phyloP scores from a whole-genome alignment of 2,329 filamentous ascomycete species.

The Fusarium denticulatum region DNA sequence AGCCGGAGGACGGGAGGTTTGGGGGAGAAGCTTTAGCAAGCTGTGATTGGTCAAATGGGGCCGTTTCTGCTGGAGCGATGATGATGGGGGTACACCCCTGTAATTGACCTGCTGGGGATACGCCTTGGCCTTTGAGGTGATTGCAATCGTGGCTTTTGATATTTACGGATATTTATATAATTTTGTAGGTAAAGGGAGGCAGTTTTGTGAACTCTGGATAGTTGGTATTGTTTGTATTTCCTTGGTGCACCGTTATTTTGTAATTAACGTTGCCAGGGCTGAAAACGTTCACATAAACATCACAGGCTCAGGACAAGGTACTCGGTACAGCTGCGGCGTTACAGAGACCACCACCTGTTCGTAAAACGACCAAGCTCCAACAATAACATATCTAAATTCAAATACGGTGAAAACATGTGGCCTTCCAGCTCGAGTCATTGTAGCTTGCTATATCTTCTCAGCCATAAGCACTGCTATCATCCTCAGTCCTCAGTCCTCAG shows the following conservation, averaged over 20 bases:
- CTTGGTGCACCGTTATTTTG: background rate
- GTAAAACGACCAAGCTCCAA: slow-evolving; percentile 4
- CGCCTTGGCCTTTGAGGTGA: slow-evolving; percentile 11
- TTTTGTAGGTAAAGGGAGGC: background rate
- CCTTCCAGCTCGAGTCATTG: background rate
- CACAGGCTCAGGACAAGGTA: background rate
- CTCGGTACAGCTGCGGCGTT: slow-evolving; percentile 29
- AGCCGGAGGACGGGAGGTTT: slow-evolving; percentile 47
- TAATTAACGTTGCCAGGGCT: background rate
- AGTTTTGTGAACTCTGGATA: background rate
- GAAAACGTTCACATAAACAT: background rate
- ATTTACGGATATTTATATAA: background rate
- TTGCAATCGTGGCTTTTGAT: slow-evolving; percentile 30
- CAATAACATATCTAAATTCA: background rate
- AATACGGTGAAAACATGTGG: background rate
- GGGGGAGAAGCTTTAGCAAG: slow-evolving; percentile 38
- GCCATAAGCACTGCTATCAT: background rate
- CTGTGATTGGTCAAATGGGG: slow-evolving; percentile 35
- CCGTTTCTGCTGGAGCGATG: slow-evolving; percentile 29
- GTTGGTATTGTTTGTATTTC: background rate
- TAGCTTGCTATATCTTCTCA: background rate
- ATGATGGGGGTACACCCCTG: slow-evolving; percentile 35
- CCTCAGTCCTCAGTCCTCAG: background rate
- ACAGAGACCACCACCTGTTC: slow-evolving; percentile 18
- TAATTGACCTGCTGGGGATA: slow-evolving; percentile 31